A percentile compares a stretch with the other conserved stretches of the same genome.
Conservation (phyloP, 1,284 basidiomycete genomes). For the Naganishia albida region DNA sequence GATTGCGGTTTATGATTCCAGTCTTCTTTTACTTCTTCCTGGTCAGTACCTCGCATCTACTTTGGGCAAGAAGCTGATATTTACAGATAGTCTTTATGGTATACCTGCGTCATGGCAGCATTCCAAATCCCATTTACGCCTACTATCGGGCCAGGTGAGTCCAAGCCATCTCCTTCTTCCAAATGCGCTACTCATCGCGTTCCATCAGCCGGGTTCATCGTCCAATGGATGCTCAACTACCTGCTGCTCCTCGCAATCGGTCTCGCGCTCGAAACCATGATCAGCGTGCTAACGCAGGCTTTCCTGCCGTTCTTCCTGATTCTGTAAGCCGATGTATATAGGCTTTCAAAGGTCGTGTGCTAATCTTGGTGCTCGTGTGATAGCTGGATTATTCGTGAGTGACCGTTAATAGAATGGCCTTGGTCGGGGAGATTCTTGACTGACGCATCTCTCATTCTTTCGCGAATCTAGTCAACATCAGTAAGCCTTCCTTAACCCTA, state of each 20-base stretch:
- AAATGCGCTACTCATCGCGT: not conserved
- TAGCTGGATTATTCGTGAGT: slow-evolving; percentile 25
- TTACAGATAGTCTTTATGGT: slow-evolving; percentile 39
- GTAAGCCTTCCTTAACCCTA: slow-evolving; percentile 30
- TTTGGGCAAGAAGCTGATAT: not conserved
- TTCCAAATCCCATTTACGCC: slow-evolving; percentile 45
- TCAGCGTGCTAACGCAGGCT: slow-evolving; percentile 40
- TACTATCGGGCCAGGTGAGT: slow-evolving; percentile 41
- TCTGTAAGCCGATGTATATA: slow-evolving; percentile 41
- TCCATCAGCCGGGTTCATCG: slow-evolving; percentile 44
- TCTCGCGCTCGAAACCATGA: slow-evolving; percentile 46
- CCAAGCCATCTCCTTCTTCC: not conserved
- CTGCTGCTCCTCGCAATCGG: slow-evolving; percentile 44
- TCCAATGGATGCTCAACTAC: slow-evolving; percentile 49
- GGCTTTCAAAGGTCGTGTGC: not conserved
- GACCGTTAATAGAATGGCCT: not conserved
- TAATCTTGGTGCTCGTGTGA: not conserved
- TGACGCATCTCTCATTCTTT: not conserved
- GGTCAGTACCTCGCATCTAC: slow-evolving; percentile 31
- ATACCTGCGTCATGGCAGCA: slow-evolving; percentile 43
- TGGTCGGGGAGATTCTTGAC: not conserved
- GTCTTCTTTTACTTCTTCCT: slow-evolving; percentile 46
- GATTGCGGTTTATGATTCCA: slow-evolving; percentile 40
- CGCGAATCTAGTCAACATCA: slow-evolving; percentile 41
- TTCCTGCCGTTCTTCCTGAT: slow-evolving; percentile 48